Evolutionary conservation across 164 flowering plant species (phyloP).

Genomic region (Akebia trifoliata): DNA sequence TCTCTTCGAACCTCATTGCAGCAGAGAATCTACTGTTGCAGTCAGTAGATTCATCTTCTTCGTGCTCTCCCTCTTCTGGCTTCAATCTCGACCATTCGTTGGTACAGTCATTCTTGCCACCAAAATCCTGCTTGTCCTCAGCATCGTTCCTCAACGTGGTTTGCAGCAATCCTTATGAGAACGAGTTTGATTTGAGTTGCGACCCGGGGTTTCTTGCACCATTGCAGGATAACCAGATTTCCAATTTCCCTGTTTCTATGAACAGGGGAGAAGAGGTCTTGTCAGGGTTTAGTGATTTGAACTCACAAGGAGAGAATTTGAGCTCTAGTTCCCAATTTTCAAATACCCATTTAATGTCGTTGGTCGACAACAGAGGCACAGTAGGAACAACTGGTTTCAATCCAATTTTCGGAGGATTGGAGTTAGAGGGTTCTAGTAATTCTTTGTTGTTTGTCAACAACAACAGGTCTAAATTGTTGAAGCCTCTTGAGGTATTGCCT

Average conservation of each 20-base stretch:
- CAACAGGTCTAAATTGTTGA: constrained; percentile 44
- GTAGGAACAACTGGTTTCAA: constrained; percentile 26
- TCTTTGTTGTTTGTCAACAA: constrained; percentile 24
- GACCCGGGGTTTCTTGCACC: constrained; percentile 41
- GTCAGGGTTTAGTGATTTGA: constrained; percentile 35
- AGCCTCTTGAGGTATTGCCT: constrained; percentile 55
- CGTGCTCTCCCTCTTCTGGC: constrained; percentile 56
- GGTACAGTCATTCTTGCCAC: no score
- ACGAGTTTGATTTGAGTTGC: constrained; percentile 48
- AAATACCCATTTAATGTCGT: constrained; percentile 27
- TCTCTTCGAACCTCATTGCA: constrained; percentile 36
- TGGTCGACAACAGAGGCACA: constrained; percentile 22
- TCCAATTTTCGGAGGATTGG: constrained; percentile 27
- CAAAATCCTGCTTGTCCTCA: constrained; percentile 41
- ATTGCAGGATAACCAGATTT: constrained; percentile 7
- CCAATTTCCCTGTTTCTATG: constrained; percentile 20
- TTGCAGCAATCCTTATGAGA: constrained; percentile 42
- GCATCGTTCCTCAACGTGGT: constrained; percentile 38
- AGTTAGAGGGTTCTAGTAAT: constrained; percentile 27
- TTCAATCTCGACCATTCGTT: constrained; percentile 59
- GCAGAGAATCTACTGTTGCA: constrained; percentile 37
- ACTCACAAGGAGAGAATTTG: constrained; percentile 33
- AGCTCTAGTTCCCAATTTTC: constrained; percentile 31
- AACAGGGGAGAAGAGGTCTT: constrained; percentile 36
- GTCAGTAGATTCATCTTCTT: constrained; percentile 54